A percentile compares a stretch with the other conserved stretches of the same genome.
Conservation (phyloP, 495 filamentous ascomycete genomes). For the Filosporella fistucella region DNA sequence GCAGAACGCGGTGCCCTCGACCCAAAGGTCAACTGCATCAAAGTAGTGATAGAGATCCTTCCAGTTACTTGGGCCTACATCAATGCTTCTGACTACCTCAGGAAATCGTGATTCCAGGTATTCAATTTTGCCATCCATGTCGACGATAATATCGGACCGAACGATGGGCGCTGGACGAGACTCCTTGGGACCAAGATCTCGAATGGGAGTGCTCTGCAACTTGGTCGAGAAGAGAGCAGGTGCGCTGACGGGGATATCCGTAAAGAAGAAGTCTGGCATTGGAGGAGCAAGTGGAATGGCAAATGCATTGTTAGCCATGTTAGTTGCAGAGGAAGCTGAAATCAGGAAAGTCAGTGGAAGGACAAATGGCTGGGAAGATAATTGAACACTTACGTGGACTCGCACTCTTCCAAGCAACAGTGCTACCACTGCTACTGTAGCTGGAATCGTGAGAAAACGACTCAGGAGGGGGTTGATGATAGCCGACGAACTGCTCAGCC, state of each 20-base stretch:
- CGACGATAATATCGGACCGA: constrained; percentile 17
- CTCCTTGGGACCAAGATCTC: constrained; percentile 19
- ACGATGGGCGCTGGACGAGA: constrained; percentile 20
- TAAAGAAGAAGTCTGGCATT: constrained; percentile 20
- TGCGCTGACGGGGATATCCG: constrained; percentile 16
- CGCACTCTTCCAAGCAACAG: background rate
- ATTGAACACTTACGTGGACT: background rate
- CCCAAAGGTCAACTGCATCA: constrained; percentile 44
- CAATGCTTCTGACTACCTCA: too few species aligned
- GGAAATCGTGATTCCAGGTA: constrained; percentile 27
- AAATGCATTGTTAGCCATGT: background rate
- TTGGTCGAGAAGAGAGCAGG: constrained; percentile 32
- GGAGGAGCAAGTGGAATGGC: background rate
- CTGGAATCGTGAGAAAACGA: background rate
- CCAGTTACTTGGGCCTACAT: constrained; percentile 17
- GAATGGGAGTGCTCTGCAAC: constrained; percentile 20
- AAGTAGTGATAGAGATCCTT: constrained; percentile 46
- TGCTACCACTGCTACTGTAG: background rate
- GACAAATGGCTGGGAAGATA: background rate
- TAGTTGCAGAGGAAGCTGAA: background rate
- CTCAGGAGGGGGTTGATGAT: background rate
- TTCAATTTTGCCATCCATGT: constrained; percentile 28
- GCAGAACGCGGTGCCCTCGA: constrained; percentile 40
- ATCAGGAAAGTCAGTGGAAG: background rate
- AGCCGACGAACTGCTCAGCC: too few species aligned